Evolutionary conservation across 108 stramenopile species (phyloP).

Genomic region (Skeletonema costatum): DNA sequence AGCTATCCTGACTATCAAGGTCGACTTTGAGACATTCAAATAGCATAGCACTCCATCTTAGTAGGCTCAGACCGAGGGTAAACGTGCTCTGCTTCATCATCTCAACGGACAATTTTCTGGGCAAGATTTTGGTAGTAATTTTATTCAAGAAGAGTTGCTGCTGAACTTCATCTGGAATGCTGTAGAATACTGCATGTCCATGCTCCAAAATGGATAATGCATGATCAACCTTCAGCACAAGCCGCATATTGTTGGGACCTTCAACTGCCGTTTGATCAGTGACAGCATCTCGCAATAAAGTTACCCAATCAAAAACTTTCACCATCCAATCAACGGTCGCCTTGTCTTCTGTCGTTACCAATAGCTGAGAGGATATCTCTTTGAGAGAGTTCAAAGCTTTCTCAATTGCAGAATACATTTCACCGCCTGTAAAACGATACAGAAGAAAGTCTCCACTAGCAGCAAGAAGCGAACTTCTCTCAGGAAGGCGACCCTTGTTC

Average conservation of each 20-base stretch:
- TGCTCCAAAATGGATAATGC: constrained; percentile 44
- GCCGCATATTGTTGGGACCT: constrained; percentile 9
- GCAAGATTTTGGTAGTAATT: constrained; percentile 50
- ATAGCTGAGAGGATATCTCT: constrained; percentile 47
- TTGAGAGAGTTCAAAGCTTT: constrained; percentile 42
- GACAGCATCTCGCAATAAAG: constrained; percentile 45
- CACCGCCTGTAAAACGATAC: constrained; percentile 66
- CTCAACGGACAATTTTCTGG: constrained; percentile 52
- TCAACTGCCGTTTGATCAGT: constrained; percentile 24
- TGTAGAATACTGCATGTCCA: constrained; percentile 58
- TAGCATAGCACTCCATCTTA: constrained; percentile 74
- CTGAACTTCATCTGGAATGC: constrained; percentile 62
- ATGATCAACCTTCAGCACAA: constrained; percentile 25
- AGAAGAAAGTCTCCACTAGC: constrained; percentile 66
- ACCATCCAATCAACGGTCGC: constrained; percentile 75
- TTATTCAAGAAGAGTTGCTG: constrained; percentile 53
- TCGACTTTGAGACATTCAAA: constrained; percentile 70
- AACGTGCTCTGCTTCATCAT: constrained; percentile 65
- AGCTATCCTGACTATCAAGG: constrained; percentile 38
- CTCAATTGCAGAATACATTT: constrained; percentile 53
- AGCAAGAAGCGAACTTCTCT: constrained; percentile 62
- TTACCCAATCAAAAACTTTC: constrained; percentile 69
- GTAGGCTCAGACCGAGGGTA: constrained; percentile 58
- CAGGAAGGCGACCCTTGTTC: constrained; percentile 63
- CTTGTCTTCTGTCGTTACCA: constrained; percentile 69